Percentiles rank a stretch among this genome's conserved stretches.
Evolutionary conservation across 1,139 yeast genomes (phyloP).

Genomic region (Protomyces arabidopsidicola): DNA sequence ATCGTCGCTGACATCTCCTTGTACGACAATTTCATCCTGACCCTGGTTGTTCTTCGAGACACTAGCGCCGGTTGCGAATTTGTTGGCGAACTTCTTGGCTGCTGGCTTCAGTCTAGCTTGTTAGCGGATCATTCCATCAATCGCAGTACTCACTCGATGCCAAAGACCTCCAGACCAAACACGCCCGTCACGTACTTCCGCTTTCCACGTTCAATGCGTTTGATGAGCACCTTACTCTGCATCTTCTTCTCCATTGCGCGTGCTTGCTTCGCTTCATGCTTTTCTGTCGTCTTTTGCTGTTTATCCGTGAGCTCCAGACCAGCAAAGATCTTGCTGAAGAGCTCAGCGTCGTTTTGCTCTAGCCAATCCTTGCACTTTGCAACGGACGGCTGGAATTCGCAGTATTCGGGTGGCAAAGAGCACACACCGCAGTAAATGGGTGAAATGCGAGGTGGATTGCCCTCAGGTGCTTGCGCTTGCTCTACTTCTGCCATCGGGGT

Average conservation of each 20-base stretch:
- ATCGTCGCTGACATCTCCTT: constrained; percentile 93
- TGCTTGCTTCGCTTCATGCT: constrained; percentile 80
- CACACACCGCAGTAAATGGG: constrained; percentile 13
- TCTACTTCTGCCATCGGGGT: neutral
- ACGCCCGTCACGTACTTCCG: constrained; percentile 83
- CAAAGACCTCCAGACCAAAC: constrained; percentile 82
- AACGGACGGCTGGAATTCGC: constrained; percentile 83
- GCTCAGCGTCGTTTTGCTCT: constrained; percentile 52
- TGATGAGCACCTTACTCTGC: constrained; percentile 72
- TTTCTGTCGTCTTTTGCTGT: constrained; percentile 79
- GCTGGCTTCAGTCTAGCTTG: constrained; percentile 59
- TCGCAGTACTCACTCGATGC: constrained; percentile 47
- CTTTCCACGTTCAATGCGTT: constrained; percentile 85
- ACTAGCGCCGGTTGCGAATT: constrained; percentile 94
- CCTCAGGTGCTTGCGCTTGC: neutral
- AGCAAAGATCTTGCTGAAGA: constrained; percentile 58
- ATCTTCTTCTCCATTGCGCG: constrained; percentile 75
- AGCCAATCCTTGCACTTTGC: constrained; percentile 86
- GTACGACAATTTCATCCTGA: constrained; percentile 84
- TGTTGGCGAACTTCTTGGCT: constrained; percentile 86
- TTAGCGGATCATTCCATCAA: neutral
- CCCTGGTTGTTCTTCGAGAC: constrained; percentile 91
- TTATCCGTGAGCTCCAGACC: constrained; percentile 61
- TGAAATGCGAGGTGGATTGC: neutral
- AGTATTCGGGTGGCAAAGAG: constrained; percentile 46